Percentiles rank a stretch among this genome's conserved stretches.
These are phyloP conservation scores for Pythium phragmitis DNA, from an alignment of 352 stramenopile species.

Conservation along the genomic window DNA sequence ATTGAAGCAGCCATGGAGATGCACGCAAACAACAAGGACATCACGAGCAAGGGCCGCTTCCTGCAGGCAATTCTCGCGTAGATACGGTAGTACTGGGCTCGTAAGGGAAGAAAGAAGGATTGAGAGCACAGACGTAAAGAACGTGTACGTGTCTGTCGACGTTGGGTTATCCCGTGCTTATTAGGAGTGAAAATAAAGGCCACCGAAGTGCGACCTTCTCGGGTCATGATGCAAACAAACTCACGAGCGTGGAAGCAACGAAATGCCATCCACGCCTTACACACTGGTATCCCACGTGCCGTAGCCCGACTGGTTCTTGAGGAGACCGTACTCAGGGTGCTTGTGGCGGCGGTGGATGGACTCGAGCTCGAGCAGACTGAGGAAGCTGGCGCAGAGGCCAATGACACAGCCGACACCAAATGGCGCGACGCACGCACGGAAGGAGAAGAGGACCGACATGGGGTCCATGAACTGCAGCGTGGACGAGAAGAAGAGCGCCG, in stretches of 20 bases:
- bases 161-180: background rate
- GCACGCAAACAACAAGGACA: constrained; percentile 55
- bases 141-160: background rate
- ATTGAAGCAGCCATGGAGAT: constrained; percentile 45
- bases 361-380: constrained; percentile 75
- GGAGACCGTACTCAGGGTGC: constrained; percentile 78
- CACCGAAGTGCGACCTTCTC: too few species aligned
- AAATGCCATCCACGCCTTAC: background rate
- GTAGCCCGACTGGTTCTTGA: constrained; percentile 45
- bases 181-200: background rate
- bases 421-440: constrained; percentile 64
- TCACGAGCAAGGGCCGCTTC: constrained; percentile 68
- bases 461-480: constrained; percentile 85
- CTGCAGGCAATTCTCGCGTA: constrained; percentile 55
- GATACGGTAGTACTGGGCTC: background rate
- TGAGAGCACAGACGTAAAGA: too few species aligned
- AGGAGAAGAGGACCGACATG: constrained; percentile 74
- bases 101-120: too few species aligned
- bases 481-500: constrained; percentile 76
- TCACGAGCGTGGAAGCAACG: background rate
- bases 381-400: constrained; percentile 56
- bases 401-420: constrained; percentile 73
- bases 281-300: constrained; percentile 32
- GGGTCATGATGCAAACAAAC: background rate
- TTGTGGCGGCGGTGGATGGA: constrained; percentile 80